Conservation (phyloP, 768 basidiomycete species). For the Leccinum boreale region DNA sequence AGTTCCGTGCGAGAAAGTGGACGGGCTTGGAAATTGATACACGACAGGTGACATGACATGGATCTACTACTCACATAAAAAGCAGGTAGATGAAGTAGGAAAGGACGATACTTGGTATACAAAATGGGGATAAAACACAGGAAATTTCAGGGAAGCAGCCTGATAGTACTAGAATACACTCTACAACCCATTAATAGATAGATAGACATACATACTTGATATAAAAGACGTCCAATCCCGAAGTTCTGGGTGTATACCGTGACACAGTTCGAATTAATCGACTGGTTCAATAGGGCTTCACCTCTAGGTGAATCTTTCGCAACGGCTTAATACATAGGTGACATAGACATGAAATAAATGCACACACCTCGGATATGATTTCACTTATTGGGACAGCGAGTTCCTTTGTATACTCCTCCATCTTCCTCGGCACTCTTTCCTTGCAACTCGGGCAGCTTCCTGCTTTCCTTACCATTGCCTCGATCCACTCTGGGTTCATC, state of each 20-base stretch:
- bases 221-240: not conserved
- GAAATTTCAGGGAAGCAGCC: not conserved
- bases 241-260: not conserved
- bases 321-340: not conserved
- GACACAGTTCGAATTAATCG: slow-evolving; percentile 13
- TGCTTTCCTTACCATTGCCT: slow-evolving; percentile 27
- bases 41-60: not conserved
- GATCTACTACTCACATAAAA: not conserved
- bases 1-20: not conserved
- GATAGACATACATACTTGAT: slow-evolving; percentile 2
- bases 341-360: not conserved
- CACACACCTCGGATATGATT: slow-evolving; percentile 29
- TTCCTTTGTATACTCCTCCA: slow-evolving; percentile 30
- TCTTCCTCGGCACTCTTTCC: slow-evolving; percentile 30
- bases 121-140: not conserved
- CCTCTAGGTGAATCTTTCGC: slow-evolving; percentile 24
- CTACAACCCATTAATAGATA: slow-evolving; percentile 1
- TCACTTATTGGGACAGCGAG: slow-evolving; percentile 25
- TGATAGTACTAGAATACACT: not conserved
- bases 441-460: slow-evolving; percentile 29
- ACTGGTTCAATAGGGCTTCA: slow-evolving; percentile 28
- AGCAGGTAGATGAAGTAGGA: not conserved
- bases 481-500: slow-evolving; percentile 30
- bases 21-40: not conserved
- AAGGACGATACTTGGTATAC: not conserved